A percentile compares a stretch with the other conserved stretches of the same genome.
These are phyloP conservation scores for Gyromitra esculenta DNA, from an alignment of 2,329 filamentous ascomycete genomes.

Conservation along the genomic window DNA sequence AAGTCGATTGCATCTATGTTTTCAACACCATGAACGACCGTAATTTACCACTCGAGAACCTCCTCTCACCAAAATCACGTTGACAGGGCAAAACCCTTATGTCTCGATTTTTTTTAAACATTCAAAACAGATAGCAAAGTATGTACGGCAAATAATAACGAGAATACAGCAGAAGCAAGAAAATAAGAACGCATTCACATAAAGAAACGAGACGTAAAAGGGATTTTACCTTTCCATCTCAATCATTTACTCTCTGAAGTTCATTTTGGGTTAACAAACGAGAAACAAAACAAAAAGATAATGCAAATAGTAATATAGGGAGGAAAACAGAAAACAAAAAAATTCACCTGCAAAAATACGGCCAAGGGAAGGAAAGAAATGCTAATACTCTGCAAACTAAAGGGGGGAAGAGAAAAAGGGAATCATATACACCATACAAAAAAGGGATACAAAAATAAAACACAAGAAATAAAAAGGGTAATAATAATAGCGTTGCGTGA, in stretches of 20 bases:
- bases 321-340: neutral
- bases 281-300: neutral
- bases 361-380: neutral
- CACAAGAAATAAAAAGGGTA: conserved; percentile 45
- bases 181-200: neutral
- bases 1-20: neutral
- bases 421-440: conserved; percentile 51
- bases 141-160: conserved; percentile 10
- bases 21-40: neutral
- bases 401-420: neutral
- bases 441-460: conserved; percentile 44
- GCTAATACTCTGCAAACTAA: conserved; percentile 13
- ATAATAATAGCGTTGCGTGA: conserved; percentile 39
- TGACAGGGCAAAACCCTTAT: neutral
- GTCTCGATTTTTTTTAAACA: neutral
- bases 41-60: neutral
- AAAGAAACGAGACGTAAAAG: neutral
- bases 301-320: conserved; percentile 22
- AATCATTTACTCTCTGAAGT: neutral
- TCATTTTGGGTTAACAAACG: conserved; percentile 16
- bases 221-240: neutral
- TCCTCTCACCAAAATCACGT: neutral
- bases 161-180: conserved; percentile 3
- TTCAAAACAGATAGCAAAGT: neutral
- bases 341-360: conserved; percentile 5